Evolutionary conservation across 805 yeast genomes (phyloP), one percentile per base, ranked within the genome.

Genomic region (Sungouiozyma intestinalis): DNA sequence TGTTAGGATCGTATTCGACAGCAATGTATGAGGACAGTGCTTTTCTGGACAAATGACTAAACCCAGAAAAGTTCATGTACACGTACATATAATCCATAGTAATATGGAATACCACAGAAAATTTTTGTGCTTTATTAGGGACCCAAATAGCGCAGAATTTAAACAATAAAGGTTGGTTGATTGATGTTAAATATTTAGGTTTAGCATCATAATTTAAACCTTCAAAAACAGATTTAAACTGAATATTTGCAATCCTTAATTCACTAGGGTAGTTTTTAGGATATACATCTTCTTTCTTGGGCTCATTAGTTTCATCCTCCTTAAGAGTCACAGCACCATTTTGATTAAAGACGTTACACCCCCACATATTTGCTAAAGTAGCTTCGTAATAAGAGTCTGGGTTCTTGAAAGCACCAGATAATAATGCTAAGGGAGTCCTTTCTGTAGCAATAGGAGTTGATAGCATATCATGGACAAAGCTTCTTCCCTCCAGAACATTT

Each of bases 281-380:
- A 48, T 81, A 81, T 5, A 16, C 32, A 21, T 39, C 42, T 11
- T 29, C 14, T n/a, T 32, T 37, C n/a, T 15, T 17, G 14, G 13
- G 13, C 3, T 13, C 19, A 38, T n/a, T 16, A n/a, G 4, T 29
- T 35, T 43, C 46, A 20, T 38, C 35, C 3, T 33, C 34, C 13
- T 24, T 18, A 31, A 47, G 36, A 3, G 47, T 35, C 6, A 45
- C 33, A 11, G 40, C 42, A 18, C 47, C 45, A 16, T 45, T 40
- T 39, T 44, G 44, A 14, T 44, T 43, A 5, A 32, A 17, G 5
- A 35, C 38, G 13, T 42, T 40, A 48, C 38, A 27, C 3, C 49
- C 49, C 95, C 96, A 87, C 15, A 79, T 73, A 58, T 90, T 90
- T 0, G 95, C 95, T 2, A 85, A 78, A 11, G 81, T 62, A 0